Percentiles rank a stretch among this genome's conserved stretches.
Evolutionary conservation across 441 rosid species (phyloP).

Genomic region (Eugenia klotzschiana): DNA sequence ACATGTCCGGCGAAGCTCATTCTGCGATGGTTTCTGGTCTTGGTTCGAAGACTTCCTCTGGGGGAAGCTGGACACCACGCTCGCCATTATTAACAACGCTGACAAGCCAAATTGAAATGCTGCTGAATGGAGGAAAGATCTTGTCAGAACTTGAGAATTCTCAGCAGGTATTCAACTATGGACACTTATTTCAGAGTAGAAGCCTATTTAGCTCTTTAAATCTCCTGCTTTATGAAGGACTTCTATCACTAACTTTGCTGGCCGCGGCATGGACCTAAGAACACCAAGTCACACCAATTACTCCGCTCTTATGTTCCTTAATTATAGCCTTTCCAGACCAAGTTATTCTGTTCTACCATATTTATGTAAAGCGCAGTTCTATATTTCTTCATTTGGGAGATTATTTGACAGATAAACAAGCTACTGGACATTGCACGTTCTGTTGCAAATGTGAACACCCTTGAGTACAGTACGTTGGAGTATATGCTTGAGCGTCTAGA

Average conservation of each 20-base stretch:
- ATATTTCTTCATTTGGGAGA: slow-evolving; percentile 1
- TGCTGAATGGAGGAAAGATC: slow-evolving; percentile 54
- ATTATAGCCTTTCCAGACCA: neutral
- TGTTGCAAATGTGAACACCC: slow-evolving; percentile 53
- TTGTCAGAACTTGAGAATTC: slow-evolving; percentile 72
- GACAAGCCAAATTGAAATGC: slow-evolving; percentile 68
- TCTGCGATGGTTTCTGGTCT: slow-evolving; percentile 18
- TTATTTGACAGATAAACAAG: slow-evolving; percentile 55
- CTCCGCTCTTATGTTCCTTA: neutral
- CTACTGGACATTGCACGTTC: slow-evolving; percentile 62
- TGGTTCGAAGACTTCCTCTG: slow-evolving; percentile 39
- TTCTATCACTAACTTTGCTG: neutral
- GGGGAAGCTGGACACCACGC: slow-evolving; percentile 81
- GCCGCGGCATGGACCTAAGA: neutral
- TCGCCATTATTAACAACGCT: slow-evolving; percentile 74
- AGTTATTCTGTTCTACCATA: neutral
- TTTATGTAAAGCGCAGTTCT: neutral
- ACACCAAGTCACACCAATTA: neutral
- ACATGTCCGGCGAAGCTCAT: slow-evolving; percentile 28
- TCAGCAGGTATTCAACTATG: slow-evolving; percentile 49
- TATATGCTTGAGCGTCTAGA: slow-evolving; percentile 69
- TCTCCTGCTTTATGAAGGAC: neutral
- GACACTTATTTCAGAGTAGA: neutral
- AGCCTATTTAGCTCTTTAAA: neutral
- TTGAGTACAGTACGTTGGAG: slow-evolving; percentile 58